Percentiles rank a stretch among this genome's conserved stretches.
Evolutionary conservation across 495 filamentous ascomycete genomes (phyloP).

Genomic region (Penicillium subrubescens): DNA sequence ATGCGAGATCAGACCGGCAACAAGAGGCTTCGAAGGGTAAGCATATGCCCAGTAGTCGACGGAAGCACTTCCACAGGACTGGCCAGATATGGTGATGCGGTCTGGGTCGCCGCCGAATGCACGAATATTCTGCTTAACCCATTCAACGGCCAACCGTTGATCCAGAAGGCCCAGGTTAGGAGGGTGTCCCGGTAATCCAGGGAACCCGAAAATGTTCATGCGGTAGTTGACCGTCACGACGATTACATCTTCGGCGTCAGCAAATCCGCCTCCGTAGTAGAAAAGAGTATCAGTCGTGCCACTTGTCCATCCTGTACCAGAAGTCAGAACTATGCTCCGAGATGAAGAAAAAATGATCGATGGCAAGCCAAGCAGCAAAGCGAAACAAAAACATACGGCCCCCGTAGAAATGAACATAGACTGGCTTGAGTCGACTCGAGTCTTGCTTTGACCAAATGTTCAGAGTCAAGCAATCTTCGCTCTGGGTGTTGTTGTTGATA

Average conservation of each 20-base stretch:
- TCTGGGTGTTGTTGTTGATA: slow-evolving; percentile 22
- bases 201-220: slow-evolving; percentile 53
- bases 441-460: slow-evolving; percentile 46
- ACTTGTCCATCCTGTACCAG: slow-evolving; percentile 1
- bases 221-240: slow-evolving; percentile 53
- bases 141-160: slow-evolving; percentile 50
- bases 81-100: slow-evolving; percentile 58
- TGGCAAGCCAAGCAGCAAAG: background rate
- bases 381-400: slow-evolving; percentile 31
- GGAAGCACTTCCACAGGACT: slow-evolving; percentile 49
- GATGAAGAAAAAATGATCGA: background rate
- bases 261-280: slow-evolving; percentile 44
- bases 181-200: slow-evolving; percentile 38
- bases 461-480: slow-evolving; percentile 51
- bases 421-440: slow-evolving; percentile 28
- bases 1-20: slow-evolving; percentile 50
- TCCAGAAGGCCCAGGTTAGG: slow-evolving; percentile 47
- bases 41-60: slow-evolving; percentile 58
- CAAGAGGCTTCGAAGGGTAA: slow-evolving; percentile 40
- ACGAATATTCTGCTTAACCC: slow-evolving; percentile 66
- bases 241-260: slow-evolving; percentile 42
- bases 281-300: slow-evolving; percentile 31
- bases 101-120: slow-evolving; percentile 52
- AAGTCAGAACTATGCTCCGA: background rate
- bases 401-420: slow-evolving; percentile 40